Evolutionary conservation across 192 early-diverging fungal genomes (phyloP).

Genomic region (Entomortierella parvispora): DNA sequence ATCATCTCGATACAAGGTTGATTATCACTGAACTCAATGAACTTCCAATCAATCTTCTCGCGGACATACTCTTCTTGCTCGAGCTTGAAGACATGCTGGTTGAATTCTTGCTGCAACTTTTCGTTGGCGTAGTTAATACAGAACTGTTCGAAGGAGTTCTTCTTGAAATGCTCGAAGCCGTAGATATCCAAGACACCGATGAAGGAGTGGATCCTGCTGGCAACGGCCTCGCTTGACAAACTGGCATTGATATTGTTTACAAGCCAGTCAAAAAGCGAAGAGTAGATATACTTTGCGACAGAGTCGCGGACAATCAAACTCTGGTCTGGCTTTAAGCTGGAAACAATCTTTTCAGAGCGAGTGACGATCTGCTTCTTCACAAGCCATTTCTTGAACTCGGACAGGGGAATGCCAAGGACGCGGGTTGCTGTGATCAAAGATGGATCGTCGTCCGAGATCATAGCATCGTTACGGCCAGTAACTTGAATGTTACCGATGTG

Average conservation of each 20-base stretch:
- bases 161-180: conserved; percentile 99
- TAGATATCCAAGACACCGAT: conserved; percentile 99
- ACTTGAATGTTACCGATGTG: conserved; percentile 97
- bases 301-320: conserved; percentile 88
- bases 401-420: conserved; percentile 81
- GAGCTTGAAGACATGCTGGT: conserved; percentile 98
- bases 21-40: conserved; percentile 99
- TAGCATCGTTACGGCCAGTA: conserved; percentile 72
- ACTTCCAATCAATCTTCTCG: conserved; percentile 97
- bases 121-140: conserved; percentile 99
- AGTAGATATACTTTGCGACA: conserved; percentile 97
- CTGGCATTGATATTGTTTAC: conserved; percentile 90
- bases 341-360: conserved; percentile 92
- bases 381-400: conserved; percentile 94
- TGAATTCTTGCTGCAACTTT: conserved; percentile 99
- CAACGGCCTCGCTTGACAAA: conserved; percentile 68
- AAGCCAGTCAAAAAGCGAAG: conserved; percentile 96
- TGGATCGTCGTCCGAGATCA: conserved; percentile 80
- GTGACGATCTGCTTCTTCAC: conserved; percentile 92
- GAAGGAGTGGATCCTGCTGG: conserved; percentile 65
- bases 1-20: conserved; percentile 99
- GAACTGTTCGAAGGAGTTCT: conserved; percentile 99
- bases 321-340: conserved; percentile 75
- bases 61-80: conserved; percentile 98
- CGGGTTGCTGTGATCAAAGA: conserved; percentile 74